phyloP scores from a whole-genome alignment of 257 asterid species.

The Ligustrum vulgare region DNA sequence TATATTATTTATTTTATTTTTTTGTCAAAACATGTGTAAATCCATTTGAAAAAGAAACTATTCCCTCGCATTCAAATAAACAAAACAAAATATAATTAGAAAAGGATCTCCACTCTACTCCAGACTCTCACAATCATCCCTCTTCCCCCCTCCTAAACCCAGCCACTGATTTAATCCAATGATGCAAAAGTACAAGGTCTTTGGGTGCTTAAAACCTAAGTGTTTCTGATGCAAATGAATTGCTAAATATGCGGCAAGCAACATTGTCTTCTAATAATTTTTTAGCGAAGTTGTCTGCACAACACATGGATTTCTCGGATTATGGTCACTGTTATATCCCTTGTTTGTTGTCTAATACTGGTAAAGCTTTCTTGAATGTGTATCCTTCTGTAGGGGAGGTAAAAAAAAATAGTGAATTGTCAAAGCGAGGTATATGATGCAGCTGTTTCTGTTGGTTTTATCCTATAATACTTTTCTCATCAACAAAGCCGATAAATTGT shows the following conservation, averaged over 20 bases:
- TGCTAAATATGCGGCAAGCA: neutral
- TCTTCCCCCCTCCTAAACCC: neutral
- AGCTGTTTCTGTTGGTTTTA: too few species aligned
- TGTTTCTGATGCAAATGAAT: neutral
- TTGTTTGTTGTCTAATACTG: too few species aligned
- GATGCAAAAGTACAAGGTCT: neutral
- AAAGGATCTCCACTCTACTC: too few species aligned
- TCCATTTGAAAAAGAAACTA: neutral
- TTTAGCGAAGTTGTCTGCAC: neutral
- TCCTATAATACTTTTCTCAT: too few species aligned
- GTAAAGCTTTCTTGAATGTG: too few species aligned
- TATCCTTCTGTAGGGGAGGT: too few species aligned
- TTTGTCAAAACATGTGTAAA: neutral
- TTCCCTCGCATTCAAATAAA: neutral
- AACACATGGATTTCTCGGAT: neutral
- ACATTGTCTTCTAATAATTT: neutral
- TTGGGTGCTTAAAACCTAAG: neutral
- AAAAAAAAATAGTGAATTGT: too few species aligned
- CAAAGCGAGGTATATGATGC: too few species aligned
- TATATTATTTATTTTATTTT: too few species aligned
- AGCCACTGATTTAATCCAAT: neutral
- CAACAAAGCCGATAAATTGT: too few species aligned
- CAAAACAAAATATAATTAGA: too few species aligned
- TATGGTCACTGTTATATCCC: neutral
- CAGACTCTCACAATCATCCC: neutral